Conservation (phyloP, 805 yeast species). For the Clavispora phyllophila region DNA sequence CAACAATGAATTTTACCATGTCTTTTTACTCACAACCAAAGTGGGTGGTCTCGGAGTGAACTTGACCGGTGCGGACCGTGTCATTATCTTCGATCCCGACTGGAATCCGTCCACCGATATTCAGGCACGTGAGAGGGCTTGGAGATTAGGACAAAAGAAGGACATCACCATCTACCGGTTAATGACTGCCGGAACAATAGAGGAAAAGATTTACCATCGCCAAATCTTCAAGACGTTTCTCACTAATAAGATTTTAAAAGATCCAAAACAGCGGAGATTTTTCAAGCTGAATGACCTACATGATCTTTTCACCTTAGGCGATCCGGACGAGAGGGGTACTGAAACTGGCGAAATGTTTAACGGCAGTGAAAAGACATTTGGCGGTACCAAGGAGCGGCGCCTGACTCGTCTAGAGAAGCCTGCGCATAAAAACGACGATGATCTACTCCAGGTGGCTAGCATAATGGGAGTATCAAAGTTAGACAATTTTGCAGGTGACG, state of each 20-base stretch:
- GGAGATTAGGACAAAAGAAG: slow-evolving; percentile 92
- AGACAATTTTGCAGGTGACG: slow-evolving; percentile 56
- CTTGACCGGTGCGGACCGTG: slow-evolving; percentile 91
- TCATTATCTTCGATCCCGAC: slow-evolving; percentile 92
- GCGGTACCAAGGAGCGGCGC: slow-evolving; percentile 30
- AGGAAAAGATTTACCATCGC: slow-evolving; percentile 93
- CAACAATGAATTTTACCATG: slow-evolving; percentile 46
- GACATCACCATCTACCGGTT: slow-evolving; percentile 88
- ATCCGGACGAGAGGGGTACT: slow-evolving; percentile 59
- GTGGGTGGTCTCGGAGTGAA: slow-evolving; percentile 97
- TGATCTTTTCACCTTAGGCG: slow-evolving; percentile 82
- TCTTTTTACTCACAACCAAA: slow-evolving; percentile 84
- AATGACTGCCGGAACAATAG: slow-evolving; percentile 93
- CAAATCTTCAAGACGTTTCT: slow-evolving; percentile 94
- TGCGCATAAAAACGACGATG: slow-evolving; percentile 50
- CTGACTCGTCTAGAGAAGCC: slow-evolving; percentile 22
- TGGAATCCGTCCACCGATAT: slow-evolving; percentile 98
- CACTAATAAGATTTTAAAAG: slow-evolving; percentile 89
- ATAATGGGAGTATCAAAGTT: slow-evolving; percentile 71
- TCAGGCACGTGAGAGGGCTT: slow-evolving; percentile 95
- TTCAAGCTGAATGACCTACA: slow-evolving; percentile 90
- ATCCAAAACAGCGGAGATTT: slow-evolving; percentile 89
- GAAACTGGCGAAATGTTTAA: slow-evolving; percentile 64
- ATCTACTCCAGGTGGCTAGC: slow-evolving; percentile 57
- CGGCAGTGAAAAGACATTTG: slow-evolving; percentile 38